Evolutionary conservation across 129 eudicot species (phyloP).

Genomic region (Calendula officinalis): DNA sequence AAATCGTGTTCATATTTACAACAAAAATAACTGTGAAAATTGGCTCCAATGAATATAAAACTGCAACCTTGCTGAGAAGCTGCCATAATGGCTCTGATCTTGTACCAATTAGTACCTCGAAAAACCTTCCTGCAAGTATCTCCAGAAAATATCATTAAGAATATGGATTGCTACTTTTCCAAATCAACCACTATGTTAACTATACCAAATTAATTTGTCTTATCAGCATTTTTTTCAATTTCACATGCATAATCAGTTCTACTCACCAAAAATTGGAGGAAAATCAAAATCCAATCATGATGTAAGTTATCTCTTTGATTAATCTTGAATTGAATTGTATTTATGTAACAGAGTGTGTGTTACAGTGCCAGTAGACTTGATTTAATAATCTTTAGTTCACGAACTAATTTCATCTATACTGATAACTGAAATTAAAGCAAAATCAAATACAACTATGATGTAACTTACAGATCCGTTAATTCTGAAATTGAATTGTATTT

Average conservation of each 20-base stretch:
- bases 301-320: neutral
- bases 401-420: constrained; percentile 7
- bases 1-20: constrained; percentile 73
- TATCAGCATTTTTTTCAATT: constrained; percentile 2
- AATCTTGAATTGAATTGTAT: constrained; percentile 5
- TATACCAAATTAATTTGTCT: constrained; percentile 1
- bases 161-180: neutral
- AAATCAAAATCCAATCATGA: no score
- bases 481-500: neutral
- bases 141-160: constrained; percentile 9
- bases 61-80: constrained; percentile 62
- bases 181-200: neutral
- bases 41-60: constrained; percentile 81
- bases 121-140: constrained; percentile 72
- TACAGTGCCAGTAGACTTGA: neutral
- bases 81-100: constrained; percentile 79
- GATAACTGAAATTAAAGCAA: neutral
- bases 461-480: constrained; percentile 5
- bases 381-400: neutral
- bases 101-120: constrained; percentile 79
- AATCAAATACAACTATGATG: neutral
- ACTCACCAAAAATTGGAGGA: neutral
- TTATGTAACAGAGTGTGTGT: neutral
- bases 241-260: neutral
- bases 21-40: constrained; percentile 77